These are phyloP conservation scores for Taphrina populina DNA, from an alignment of 1,139 yeast species.

Conservation along the genomic window DNA sequence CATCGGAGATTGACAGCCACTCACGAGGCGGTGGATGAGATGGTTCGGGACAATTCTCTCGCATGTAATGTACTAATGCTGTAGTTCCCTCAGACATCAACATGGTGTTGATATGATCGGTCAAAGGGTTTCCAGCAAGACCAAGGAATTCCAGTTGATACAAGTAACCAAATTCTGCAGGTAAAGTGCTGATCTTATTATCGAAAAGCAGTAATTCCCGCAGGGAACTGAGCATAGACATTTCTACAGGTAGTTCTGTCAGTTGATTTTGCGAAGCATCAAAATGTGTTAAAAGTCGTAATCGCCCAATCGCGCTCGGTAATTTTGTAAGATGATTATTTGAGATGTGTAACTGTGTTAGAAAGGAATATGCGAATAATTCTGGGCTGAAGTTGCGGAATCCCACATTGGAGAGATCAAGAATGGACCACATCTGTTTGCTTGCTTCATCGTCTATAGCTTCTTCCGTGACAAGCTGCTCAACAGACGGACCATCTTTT, in stretches of 20 bases:
- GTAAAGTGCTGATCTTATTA: conserved; percentile 71
- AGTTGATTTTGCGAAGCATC: conserved; percentile 81
- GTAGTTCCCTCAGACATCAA: conserved; percentile 82
- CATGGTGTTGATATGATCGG: conserved; percentile 61
- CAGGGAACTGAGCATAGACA: conserved; percentile 78
- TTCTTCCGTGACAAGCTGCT: conserved; percentile 27
- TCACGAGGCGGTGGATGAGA: conserved; percentile 69
- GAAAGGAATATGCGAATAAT: conserved; percentile 75
- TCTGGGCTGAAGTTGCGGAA: conserved; percentile 67
- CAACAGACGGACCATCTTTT: conserved; percentile 31
- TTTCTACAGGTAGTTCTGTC: conserved; percentile 69
- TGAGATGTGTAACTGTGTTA: conserved; percentile 81
- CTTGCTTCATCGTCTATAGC: conserved; percentile 31
- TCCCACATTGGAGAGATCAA: conserved; percentile 91
- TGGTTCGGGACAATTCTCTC: conserved; percentile 76
- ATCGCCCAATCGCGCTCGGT: conserved; percentile 68
- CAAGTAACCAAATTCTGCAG: conserved; percentile 80
- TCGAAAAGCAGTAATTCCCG: conserved; percentile 84
- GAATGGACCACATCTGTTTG: conserved; percentile 67
- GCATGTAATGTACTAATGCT: conserved; percentile 71
- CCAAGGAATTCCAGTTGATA: conserved; percentile 85
- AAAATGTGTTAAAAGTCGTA: conserved; percentile 73
- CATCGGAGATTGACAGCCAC: conserved; percentile 52
- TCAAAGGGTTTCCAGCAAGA: conserved; percentile 87
- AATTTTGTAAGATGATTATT: conserved; percentile 73